phyloP scores from a whole-genome alignment of 2,329 filamentous ascomycete species.

The Thermoascus crustaceus region DNA sequence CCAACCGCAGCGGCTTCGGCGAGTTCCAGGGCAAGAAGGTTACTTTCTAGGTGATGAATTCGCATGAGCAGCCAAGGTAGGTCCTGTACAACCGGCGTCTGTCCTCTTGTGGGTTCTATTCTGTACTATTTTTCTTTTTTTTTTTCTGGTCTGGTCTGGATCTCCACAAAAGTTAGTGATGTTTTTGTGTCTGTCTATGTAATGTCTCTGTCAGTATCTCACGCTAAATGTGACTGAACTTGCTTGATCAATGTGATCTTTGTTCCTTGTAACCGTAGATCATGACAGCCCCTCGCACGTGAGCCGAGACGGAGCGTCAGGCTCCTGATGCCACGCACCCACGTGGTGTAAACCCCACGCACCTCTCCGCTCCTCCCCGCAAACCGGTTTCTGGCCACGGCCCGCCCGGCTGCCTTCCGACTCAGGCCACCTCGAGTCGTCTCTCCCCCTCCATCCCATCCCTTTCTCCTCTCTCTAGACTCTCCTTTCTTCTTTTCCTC shows the following conservation, averaged over 20 bases:
- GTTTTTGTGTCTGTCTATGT: neutral
- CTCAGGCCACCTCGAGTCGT: too few species aligned
- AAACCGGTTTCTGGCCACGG: too few species aligned
- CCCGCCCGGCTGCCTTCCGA: too few species aligned
- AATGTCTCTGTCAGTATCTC: neutral
- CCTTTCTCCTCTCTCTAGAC: constrained; percentile 5
- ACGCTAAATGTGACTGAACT: constrained; percentile 10
- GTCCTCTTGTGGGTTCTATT: constrained; percentile 3
- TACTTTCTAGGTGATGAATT: constrained; percentile 48
- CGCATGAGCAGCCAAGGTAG: neutral
- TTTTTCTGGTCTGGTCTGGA: neutral
- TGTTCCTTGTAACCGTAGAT: too few species aligned
- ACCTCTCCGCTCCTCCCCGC: too few species aligned
- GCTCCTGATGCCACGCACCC: too few species aligned
- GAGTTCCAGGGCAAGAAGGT: constrained; percentile 74
- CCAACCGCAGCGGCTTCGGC: constrained; percentile 37
- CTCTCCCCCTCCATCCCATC: constrained; percentile 43
- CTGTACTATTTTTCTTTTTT: constrained; percentile 5
- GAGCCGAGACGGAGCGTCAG: too few species aligned
- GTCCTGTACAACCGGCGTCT: neutral
- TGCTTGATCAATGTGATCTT: too few species aligned
- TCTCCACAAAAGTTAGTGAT: neutral
- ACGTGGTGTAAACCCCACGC: too few species aligned
- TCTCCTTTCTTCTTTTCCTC: constrained; percentile 5
- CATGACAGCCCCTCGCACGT: too few species aligned